Percentiles rank a stretch among this genome's conserved stretches.
Evolutionary conservation across 352 stramenopile species (phyloP).

Genomic region (Synura sp.): DNA sequence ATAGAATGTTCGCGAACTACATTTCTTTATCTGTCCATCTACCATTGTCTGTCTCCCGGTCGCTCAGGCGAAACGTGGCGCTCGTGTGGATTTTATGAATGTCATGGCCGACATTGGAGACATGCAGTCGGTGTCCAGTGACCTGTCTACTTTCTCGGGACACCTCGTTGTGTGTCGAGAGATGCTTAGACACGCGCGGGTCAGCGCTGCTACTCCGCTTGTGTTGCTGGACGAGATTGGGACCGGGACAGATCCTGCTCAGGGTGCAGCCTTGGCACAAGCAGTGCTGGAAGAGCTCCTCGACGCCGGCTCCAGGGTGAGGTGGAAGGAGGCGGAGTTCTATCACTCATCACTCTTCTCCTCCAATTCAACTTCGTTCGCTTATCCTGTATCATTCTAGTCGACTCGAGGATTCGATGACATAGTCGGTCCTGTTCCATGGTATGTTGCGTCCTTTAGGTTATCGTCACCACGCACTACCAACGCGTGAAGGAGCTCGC

Average conservation of each 20-base stretch:
- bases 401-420: no score
- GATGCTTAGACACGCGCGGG: slow-evolving; percentile 43
- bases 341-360: no score
- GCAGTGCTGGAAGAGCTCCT: slow-evolving; percentile 64
- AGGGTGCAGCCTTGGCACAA: slow-evolving; percentile 68
- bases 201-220: slow-evolving; percentile 47
- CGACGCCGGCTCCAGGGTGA: no score
- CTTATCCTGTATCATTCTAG: no score
- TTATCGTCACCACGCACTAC: slow-evolving; percentile 72
- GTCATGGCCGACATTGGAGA: slow-evolving; percentile 68
- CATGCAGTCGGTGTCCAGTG: slow-evolving; percentile 61
- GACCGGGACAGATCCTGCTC: slow-evolving; percentile 65
- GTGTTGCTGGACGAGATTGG: slow-evolving; percentile 75
- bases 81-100: slow-evolving; percentile 62
- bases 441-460: no score
- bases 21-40: no score
- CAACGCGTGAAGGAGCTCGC: slow-evolving; percentile 68
- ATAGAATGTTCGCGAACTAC: no score
- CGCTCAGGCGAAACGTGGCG: no score
- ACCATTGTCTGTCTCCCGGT: no score
- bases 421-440: no score
- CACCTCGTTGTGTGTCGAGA: slow-evolving; percentile 53
- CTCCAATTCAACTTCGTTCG: no score
- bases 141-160: slow-evolving; percentile 69
- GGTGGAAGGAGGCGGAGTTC: no score